phyloP scores from a whole-genome alignment of 2,329 filamentous ascomycete genomes.

The Penicillium sp. region DNA sequence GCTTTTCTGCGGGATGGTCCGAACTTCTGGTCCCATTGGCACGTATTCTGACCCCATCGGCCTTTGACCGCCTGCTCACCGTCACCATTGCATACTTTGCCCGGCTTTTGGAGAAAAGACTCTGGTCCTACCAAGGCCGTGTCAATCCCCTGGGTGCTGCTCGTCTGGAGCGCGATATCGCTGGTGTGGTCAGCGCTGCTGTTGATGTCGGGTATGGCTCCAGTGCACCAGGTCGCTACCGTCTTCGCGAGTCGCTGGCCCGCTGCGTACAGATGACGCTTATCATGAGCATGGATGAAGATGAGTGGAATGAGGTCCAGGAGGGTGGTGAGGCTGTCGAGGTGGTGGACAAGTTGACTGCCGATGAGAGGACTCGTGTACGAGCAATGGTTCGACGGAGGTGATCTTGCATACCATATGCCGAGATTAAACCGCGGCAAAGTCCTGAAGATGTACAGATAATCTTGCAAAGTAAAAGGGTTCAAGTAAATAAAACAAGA shows the following conservation, averaged over 20 bases:
- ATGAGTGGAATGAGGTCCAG: slow-evolving; percentile 80
- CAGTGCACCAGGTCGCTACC: slow-evolving; percentile 55
- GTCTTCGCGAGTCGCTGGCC: slow-evolving; percentile 68
- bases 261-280: slow-evolving; percentile 74
- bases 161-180: slow-evolving; percentile 76
- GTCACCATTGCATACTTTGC: slow-evolving; percentile 69
- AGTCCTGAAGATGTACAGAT: too few species aligned
- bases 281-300: slow-evolving; percentile 89
- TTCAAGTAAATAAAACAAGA: too few species aligned
- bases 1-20: slow-evolving; percentile 82
- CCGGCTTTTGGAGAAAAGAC: slow-evolving; percentile 75
- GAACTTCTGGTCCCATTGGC: slow-evolving; percentile 76
- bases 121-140: slow-evolving; percentile 72
- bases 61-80: slow-evolving; percentile 70
- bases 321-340: slow-evolving; percentile 45
- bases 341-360: slow-evolving; percentile 58
- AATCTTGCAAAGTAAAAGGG: too few species aligned
- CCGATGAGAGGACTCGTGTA: slow-evolving; percentile 67
- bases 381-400: slow-evolving; percentile 57
- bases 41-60: slow-evolving; percentile 71
- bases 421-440: too few species aligned
- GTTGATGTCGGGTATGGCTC: slow-evolving; percentile 35
- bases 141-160: slow-evolving; percentile 77
- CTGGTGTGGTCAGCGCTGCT: slow-evolving; percentile 58
- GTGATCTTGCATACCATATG: background rate